Evolutionary conservation across 2,329 filamentous ascomycete genomes (phyloP).

Genomic region (Rutstroemia sp.): DNA sequence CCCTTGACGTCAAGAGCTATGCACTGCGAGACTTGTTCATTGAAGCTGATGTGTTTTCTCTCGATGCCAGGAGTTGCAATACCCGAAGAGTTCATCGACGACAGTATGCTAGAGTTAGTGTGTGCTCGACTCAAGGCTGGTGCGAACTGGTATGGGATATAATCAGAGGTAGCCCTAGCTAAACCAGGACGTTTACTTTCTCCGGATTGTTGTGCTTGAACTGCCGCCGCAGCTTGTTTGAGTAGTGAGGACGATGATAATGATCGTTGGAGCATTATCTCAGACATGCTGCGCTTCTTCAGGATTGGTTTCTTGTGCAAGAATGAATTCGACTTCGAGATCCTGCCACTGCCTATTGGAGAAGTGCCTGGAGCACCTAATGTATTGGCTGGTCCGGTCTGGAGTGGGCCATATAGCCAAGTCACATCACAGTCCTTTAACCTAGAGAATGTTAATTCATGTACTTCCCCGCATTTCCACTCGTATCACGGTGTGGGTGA

Average conservation of each 20-base stretch:
- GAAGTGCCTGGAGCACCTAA: conserved; percentile 33
- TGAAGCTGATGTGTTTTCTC: conserved; percentile 92
- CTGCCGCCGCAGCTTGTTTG: conserved; percentile 48
- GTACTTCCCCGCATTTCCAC: background rate
- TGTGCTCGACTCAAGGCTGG: background rate
- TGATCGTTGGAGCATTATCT: conserved; percentile 83
- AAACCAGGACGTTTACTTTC: conserved; percentile 1
- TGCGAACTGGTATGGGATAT: conserved; percentile 56
- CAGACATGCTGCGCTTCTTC: conserved; percentile 92
- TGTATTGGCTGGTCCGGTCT: conserved; percentile 56
- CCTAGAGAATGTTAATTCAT: conserved; percentile 37
- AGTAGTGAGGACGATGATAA: conserved; percentile 79
- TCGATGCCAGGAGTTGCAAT: conserved; percentile 49
- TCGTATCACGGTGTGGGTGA: background rate
- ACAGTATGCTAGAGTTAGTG: conserved; percentile 43
- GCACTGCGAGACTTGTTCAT: conserved; percentile 91
- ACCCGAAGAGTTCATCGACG: conserved; percentile 67
- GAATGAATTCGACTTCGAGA: conserved; percentile 52
- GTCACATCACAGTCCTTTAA: conserved; percentile 33
- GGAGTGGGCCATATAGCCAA: conserved; percentile 68
- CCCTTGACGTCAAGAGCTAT: conserved; percentile 87
- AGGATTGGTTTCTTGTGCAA: conserved; percentile 63
- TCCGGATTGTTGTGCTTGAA: conserved; percentile 12
- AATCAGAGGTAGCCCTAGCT: conserved; percentile 50
- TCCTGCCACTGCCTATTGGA: conserved; percentile 40